Conservation (phyloP, 306 rosid genomes). For the Pyrus betulifolia region DNA sequence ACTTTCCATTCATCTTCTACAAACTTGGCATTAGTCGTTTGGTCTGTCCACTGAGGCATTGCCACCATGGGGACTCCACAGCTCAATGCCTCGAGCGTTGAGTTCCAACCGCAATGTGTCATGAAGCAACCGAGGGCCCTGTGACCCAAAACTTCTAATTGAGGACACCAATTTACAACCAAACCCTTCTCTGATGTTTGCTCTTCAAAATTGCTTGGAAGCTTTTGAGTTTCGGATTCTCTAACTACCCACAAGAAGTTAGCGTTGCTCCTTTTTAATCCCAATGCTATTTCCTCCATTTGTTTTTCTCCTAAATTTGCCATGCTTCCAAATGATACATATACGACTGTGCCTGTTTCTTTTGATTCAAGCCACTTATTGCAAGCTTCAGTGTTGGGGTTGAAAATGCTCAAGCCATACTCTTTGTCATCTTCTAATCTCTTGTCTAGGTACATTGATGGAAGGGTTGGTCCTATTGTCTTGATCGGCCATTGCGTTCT, state of each 20-base stretch:
- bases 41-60: constrained; percentile 28
- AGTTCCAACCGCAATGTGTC: constrained; percentile 33
- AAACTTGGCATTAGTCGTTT: constrained; percentile 19
- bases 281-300: constrained; percentile 14
- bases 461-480: constrained; percentile 22
- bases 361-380: constrained; percentile 20
- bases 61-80: constrained; percentile 20
- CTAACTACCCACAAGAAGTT: constrained; percentile 21
- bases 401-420: neutral
- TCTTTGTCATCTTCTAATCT: constrained; percentile 3
- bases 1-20: constrained; percentile 17
- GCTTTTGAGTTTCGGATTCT: constrained; percentile 5
- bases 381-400: neutral
- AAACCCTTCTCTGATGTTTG: constrained; percentile 4
- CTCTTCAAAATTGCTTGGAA: constrained; percentile 13
- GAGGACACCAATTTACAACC: constrained; percentile 25
- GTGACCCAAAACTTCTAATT: constrained; percentile 16
- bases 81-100: constrained; percentile 19
- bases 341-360: constrained; percentile 3
- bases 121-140: constrained; percentile 21
- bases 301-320: neutral
- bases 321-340: constrained; percentile 24
- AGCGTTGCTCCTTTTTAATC: neutral
- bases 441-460: constrained; percentile 18
- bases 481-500: constrained; percentile 4